Evolutionary conservation across 805 yeast species (phyloP).

Genomic region (Priceomyces castillae): DNA sequence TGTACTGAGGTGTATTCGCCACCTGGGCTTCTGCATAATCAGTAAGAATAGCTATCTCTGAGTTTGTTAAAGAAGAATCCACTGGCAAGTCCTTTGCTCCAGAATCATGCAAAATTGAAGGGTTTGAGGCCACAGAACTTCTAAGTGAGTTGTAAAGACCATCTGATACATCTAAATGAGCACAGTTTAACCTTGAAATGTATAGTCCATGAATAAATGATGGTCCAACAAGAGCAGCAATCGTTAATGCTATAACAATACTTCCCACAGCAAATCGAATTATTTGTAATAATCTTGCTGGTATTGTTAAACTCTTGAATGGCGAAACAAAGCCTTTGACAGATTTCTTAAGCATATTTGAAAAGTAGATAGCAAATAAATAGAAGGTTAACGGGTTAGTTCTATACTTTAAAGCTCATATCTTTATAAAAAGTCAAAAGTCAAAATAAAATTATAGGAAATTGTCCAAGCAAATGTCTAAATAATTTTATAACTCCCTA

Average conservation of each 20-base stretch:
- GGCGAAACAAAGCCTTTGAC: conserved; percentile 7
- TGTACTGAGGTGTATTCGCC: conserved; percentile 47
- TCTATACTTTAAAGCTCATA: no score
- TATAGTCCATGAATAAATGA: conserved; percentile 15
- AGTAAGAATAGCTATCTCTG: conserved; percentile 45
- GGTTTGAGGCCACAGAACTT: conserved; percentile 24
- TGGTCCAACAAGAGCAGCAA: conserved; percentile 28
- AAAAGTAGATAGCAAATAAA: background rate
- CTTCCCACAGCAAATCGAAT: conserved; percentile 22
- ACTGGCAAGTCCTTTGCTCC: conserved; percentile 23
- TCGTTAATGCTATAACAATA: conserved; percentile 15
- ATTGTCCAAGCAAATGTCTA: no score
- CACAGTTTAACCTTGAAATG: conserved; percentile 45
- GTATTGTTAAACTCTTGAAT: conserved; percentile 23
- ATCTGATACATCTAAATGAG: conserved; percentile 49
- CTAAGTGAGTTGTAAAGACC: conserved; percentile 51
- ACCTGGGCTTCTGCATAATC: conserved; percentile 48
- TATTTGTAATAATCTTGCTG: conserved; percentile 24
- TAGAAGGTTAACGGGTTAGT: no score
- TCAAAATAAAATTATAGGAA: no score
- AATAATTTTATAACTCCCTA: no score
- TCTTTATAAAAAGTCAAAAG: no score
- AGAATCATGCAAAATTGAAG: conserved; percentile 16
- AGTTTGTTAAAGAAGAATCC: conserved; percentile 42
- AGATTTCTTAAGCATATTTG: background rate